Percentiles rank a stretch among this genome's conserved stretches.
phyloP scores from a whole-genome alignment of 768 basidiomycete species.

The Cyclocybe cylindracea region DNA sequence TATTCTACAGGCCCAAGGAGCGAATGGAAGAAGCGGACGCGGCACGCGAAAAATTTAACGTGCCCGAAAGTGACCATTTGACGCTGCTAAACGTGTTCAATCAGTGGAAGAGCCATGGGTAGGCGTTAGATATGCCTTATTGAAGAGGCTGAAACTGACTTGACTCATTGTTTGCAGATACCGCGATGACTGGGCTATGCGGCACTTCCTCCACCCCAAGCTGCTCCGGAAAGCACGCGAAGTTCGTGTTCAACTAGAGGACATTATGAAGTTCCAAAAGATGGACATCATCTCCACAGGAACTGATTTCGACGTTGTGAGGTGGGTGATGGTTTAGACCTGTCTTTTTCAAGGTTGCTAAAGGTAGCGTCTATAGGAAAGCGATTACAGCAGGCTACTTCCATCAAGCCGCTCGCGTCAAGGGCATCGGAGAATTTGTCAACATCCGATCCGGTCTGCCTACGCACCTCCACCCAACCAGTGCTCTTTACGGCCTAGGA shows the following conservation, averaged over 20 bases:
- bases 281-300: constrained; percentile 91
- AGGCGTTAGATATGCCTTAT: constrained; percentile 25
- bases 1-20: constrained; percentile 97
- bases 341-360: neutral
- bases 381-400: constrained; percentile 98
- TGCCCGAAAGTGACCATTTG: constrained; percentile 96
- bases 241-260: constrained; percentile 93
- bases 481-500: constrained; percentile 93
- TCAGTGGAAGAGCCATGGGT: constrained; percentile 98
- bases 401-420: constrained; percentile 97
- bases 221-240: constrained; percentile 92
- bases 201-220: constrained; percentile 97
- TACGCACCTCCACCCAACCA: constrained; percentile 95
- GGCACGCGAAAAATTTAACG: constrained; percentile 96
- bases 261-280: constrained; percentile 99
- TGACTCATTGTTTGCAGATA: constrained; percentile 47
- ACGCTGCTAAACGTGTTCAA: constrained; percentile 95
- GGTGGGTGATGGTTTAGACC: constrained; percentile 37
- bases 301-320: constrained; percentile 91
- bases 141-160: constrained; percentile 4
- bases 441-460: constrained; percentile 95
- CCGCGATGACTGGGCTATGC: constrained; percentile 92
- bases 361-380: constrained; percentile 56
- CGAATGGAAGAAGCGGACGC: constrained; percentile 98
- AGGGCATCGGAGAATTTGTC: constrained; percentile 98